Conservation (phyloP, 768 basidiomycete genomes). For the Lactifluus hygrophoroides region DNA sequence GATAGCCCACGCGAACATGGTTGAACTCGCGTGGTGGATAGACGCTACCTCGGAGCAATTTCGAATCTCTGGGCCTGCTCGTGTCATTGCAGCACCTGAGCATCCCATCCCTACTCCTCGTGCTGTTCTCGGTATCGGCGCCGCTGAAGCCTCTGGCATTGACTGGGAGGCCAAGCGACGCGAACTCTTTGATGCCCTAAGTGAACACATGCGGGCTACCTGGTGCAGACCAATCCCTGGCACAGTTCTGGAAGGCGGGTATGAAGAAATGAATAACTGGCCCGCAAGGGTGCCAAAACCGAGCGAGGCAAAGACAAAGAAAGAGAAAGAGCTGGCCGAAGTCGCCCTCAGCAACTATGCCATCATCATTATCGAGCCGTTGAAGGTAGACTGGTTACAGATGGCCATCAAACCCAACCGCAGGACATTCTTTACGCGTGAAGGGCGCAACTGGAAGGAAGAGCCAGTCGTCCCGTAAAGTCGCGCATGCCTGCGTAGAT, state of each 20-base stretch:
- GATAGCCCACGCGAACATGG: conserved; percentile 37
- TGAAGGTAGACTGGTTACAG: conserved; percentile 61
- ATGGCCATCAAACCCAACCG: conserved; percentile 48
- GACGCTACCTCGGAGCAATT: conserved; percentile 61
- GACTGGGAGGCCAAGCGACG: conserved; percentile 62
- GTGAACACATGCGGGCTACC: conserved; percentile 53
- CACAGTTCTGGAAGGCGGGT: conserved; percentile 37
- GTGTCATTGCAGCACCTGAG: conserved; percentile 44
- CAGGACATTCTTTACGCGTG: conserved; percentile 46
- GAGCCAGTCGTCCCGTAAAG: conserved; percentile 53
- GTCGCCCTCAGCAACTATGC: conserved; percentile 59
- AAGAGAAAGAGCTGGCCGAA: conserved; percentile 39
- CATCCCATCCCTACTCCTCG: conserved; percentile 30
- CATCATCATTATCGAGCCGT: conserved; percentile 62
- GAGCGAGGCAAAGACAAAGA: conserved; percentile 31
- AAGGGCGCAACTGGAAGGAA: conserved; percentile 46
- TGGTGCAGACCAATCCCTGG: conserved; percentile 71
- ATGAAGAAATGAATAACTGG: conserved; percentile 56
- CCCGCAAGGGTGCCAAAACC: conserved; percentile 45
- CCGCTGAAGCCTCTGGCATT: conserved; percentile 26
- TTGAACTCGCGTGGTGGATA: conserved; percentile 73
- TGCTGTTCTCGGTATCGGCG: conserved; percentile 10
- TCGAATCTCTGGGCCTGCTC: conserved; percentile 51
- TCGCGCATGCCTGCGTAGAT: not conserved
- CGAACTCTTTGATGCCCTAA: conserved; percentile 52